Evolutionary conservation across 2,329 filamentous ascomycete species (phyloP), one percentile per base, ranked within the genome.

Genomic region (Bretziella fagacearum): DNA sequence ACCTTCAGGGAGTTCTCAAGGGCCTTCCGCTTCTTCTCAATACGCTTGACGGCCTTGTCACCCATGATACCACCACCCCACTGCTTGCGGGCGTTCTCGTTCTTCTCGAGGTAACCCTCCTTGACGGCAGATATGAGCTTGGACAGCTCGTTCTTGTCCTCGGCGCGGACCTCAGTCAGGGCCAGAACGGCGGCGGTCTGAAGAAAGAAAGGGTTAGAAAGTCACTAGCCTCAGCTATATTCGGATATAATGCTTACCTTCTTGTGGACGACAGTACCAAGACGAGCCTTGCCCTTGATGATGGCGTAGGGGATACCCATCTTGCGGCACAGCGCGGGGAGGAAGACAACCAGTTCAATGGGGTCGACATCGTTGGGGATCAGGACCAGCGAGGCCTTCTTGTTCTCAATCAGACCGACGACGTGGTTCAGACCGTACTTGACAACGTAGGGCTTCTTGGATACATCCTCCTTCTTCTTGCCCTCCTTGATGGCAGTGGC

Each of bases 341-440:
- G 79, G 83, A 94, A 98, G 70, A 98, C 85, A 62, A 98, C 93
- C 60, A 98, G 73, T 79, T 98, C 91, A 64, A 98, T 98, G 61
- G 91, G 91, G 77, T 98, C 91, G 60, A 98, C 93, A 65, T 98
- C 91, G 74, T 98, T 94, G 67, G 91, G 84, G 66, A 98, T 98
- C 59, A 98, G 80, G 64, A 98, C 93, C 56, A 98, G 79, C 54
- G 84, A 80, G 56, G 91, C 89, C 82, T 98, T 98, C 85, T 98
- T 98, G 79, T 95, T 95, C 81, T 94, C 86, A 60, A 94, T 84
- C 59, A 94, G 77, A 57, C 84, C 86, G 57, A 94, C 86, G 56
- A 98, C 91, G 77, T 98, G 91, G 82, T 98, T 98, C 62, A 98
- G 81, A 74, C 91, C 91, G 71, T 95, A 98, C 81, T 98, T 98